A percentile compares a stretch with the other conserved stretches of the same genome.
Conservation (phyloP, 345 rosid genomes). For the Orychophragmus violaceus region DNA sequence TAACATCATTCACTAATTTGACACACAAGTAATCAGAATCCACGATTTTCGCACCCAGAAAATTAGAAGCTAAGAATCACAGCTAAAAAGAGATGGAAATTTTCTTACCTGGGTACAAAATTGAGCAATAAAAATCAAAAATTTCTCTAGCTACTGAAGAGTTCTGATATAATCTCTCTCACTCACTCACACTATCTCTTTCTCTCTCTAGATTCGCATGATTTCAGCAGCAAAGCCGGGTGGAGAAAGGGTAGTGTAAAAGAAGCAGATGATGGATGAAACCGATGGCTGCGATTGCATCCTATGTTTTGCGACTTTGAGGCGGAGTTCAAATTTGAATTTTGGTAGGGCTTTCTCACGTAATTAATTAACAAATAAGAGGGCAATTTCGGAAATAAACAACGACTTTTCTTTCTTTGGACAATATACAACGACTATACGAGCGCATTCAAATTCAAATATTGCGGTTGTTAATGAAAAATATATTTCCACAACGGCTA, state of each 20-base stretch:
- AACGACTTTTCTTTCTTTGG: background rate
- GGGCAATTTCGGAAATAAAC: background rate
- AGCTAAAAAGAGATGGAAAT: background rate
- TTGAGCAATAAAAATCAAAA: conserved; percentile 37
- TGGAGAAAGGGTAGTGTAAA: conserved; percentile 1
- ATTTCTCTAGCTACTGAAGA: background rate
- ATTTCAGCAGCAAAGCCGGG: conserved; percentile 23
- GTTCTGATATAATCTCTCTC: conserved; percentile 6
- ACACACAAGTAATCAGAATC: background rate
- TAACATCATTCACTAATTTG: conserved; percentile 39
- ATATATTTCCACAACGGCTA: background rate
- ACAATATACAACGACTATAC: conserved; percentile 7
- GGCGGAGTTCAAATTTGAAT: conserved; percentile 51
- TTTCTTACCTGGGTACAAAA: conserved; percentile 41
- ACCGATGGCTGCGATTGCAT: conserved; percentile 47
- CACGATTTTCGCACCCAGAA: background rate
- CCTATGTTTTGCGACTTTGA: background rate
- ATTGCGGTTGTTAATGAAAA: background rate
- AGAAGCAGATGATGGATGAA: conserved; percentile 1
- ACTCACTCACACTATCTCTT: background rate
- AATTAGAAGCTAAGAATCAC: background rate
- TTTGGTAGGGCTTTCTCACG: conserved; percentile 15
- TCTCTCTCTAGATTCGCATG: conserved; percentile 22
- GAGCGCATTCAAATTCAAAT: conserved; percentile 11
- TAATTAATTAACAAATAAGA: background rate